Base-by-base conservation (phyloP, 441 rosid genomes). In the Hura crepitans region DNA sequence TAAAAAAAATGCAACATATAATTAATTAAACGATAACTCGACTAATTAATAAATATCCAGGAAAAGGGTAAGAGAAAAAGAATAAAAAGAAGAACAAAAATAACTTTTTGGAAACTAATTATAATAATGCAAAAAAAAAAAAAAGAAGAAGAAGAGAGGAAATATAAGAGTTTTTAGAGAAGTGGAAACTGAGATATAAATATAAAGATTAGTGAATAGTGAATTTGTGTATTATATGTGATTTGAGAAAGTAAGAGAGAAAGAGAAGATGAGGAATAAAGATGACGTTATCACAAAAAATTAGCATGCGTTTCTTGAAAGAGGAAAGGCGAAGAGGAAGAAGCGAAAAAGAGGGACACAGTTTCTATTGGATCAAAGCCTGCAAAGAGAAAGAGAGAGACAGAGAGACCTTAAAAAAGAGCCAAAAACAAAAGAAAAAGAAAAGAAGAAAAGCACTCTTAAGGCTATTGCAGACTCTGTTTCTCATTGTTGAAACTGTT, bases 221-320 rank as follows among this genome's bases (percentile, higher is more conserved):
- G 25, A 14, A 18, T 37, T 13, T 18, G n/a, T 37, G 59, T 39
- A 42, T 58, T 59, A 9, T 59, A 28, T 62, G 27, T 39, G 61
- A 25, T 31, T 68, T 69, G 1, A 39, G 33, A 74, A 70, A 66
- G 66, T 25, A 13, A 50, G n/a, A 23, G 43, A 54, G 61, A 8
- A 14, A 62, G 14, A 6, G 37, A 67, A n/a, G 45, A 56, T 69
- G 73, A 49, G 7, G 37, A 7, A 62, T n/a, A 62, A 57, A 58
- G 80, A 80, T 80, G 85, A 83, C 82, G 84, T 79, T 33, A 74
- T 80, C 77, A 72, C 61, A 55, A 71, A 35, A 51, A 35, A 31
- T 72, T 33, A 81, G 85, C 85, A 84, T 55, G 89, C 84, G 82
- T 76, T 77, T 53, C 68, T 74, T 47, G 71, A 74, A 76, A 79